These are phyloP conservation scores for Euphorbia celastroides DNA, from an alignment of 441 rosid genomes.

Conservation along the genomic window DNA sequence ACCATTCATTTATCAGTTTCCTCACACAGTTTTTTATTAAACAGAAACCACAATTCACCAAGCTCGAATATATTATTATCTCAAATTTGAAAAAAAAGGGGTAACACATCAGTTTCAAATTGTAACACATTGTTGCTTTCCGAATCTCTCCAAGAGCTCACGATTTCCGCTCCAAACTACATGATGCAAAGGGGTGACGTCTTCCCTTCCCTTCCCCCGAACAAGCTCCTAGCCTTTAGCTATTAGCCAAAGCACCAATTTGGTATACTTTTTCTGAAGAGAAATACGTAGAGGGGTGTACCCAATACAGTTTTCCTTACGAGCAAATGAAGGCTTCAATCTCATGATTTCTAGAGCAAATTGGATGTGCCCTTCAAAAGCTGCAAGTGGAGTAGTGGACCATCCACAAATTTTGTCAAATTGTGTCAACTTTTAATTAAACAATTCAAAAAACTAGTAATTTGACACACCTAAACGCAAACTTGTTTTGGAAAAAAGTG, in stretches of 20 bases:
- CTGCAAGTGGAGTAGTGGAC: constrained; percentile 34
- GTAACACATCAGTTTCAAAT: too few species aligned
- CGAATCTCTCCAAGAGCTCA: constrained; percentile 17
- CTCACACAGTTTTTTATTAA: too few species aligned
- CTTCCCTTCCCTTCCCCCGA: constrained; percentile 27
- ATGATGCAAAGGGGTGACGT: constrained; percentile 29
- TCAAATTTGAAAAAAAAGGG: too few species aligned
- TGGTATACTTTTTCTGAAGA: background rate
- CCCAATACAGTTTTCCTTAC: constrained; percentile 10
- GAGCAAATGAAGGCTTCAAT: constrained; percentile 25
- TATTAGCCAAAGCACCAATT: constrained; percentile 11
- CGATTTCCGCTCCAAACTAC: constrained; percentile 18
- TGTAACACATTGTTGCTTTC: too few species aligned
- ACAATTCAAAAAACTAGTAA: too few species aligned
- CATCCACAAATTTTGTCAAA: constrained; percentile 21
- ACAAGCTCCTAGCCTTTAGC: constrained; percentile 19
- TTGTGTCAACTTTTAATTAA: too few species aligned
- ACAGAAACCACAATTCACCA: too few species aligned
- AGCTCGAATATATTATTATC: too few species aligned
- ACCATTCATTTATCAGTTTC: too few species aligned
- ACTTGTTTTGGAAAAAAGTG: too few species aligned
- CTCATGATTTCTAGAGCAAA: constrained; percentile 28
- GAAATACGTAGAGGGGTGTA: constrained; percentile 17
- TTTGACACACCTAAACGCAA: too few species aligned
- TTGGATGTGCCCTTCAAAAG: constrained; percentile 19